phyloP scores from a whole-genome alignment of 495 filamentous ascomycete species.

The Penicillium verhagenii region DNA sequence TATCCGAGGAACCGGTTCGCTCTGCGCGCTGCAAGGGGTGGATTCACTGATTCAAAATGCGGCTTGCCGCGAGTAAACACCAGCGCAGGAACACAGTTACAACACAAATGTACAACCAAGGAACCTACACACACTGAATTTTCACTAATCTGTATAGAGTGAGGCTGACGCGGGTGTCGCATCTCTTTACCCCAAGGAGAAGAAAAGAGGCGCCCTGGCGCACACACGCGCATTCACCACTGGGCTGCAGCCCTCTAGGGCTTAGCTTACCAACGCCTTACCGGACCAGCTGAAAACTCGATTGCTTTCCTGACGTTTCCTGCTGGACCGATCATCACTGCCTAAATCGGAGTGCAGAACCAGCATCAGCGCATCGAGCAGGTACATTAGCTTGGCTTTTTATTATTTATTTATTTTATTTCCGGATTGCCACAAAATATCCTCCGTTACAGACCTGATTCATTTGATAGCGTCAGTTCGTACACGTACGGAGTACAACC shows the following conservation, averaged over 20 bases:
- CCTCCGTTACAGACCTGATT: too few species aligned
- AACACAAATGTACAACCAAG: constrained; percentile 1
- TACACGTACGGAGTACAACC: too few species aligned
- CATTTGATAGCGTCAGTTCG: not conserved
- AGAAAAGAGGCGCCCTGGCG: constrained; percentile 9
- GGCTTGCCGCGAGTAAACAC: constrained; percentile 16
- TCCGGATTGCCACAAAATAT: constrained; percentile 3
- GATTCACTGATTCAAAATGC: not conserved
- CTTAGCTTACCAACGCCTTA: constrained; percentile 32
- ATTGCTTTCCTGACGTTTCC: not conserved
- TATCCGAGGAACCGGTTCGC: constrained; percentile 11
- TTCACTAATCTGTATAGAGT: too few species aligned
- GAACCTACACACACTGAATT: not conserved
- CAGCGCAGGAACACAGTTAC: constrained; percentile 3
- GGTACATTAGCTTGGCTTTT: not conserved
- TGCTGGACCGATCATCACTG: constrained; percentile 8
- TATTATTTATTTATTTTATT: not conserved
- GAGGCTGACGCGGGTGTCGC: constrained; percentile 2
- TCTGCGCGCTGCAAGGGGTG: constrained; percentile 15
- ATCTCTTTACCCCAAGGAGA: constrained; percentile 1
- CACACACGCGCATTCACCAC: constrained; percentile 5
- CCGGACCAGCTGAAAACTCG: not conserved
- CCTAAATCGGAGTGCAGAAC: constrained; percentile 10
- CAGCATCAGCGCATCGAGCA: too few species aligned
- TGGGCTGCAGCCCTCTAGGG: constrained; percentile 42